Percentiles rank a stretch among this genome's conserved stretches.
phyloP scores from a whole-genome alignment of 768 basidiomycete genomes.

The Boletellus sp. region DNA sequence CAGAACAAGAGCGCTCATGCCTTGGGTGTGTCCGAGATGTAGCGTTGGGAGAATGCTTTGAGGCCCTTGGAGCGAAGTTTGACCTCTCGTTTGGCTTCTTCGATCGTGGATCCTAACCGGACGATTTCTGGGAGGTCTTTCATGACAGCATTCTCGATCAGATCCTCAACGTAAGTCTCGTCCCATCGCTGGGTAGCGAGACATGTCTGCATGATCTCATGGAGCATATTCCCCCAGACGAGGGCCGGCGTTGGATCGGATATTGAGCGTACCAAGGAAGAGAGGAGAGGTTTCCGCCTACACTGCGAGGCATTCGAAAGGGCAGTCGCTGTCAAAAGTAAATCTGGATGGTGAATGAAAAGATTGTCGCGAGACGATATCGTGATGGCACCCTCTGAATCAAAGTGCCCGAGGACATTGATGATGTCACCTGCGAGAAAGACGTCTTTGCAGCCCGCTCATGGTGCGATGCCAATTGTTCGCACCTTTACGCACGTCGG shows the following conservation, averaged over 20 bases:
- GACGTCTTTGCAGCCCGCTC: background rate
- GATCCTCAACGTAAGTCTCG: constrained; percentile 53
- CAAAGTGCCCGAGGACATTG: constrained; percentile 63
- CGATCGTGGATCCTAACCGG: constrained; percentile 51
- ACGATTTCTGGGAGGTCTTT: constrained; percentile 59
- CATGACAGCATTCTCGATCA: constrained; percentile 53
- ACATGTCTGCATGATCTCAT: constrained; percentile 86
- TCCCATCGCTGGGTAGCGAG: constrained; percentile 62
- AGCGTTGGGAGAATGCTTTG: constrained; percentile 58
- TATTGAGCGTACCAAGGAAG: constrained; percentile 53
- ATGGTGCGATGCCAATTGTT: background rate
- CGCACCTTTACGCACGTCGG: constrained; percentile 59
- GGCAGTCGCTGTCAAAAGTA: constrained; percentile 86
- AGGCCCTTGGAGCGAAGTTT: constrained; percentile 61
- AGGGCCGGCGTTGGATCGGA: constrained; percentile 63
- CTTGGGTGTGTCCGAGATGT: constrained; percentile 62
- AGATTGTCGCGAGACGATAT: constrained; percentile 64
- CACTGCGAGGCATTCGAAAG: constrained; percentile 83
- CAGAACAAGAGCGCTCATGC: constrained; percentile 33
- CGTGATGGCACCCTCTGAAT: constrained; percentile 42
- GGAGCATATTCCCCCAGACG: constrained; percentile 91
- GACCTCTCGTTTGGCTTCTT: constrained; percentile 65
- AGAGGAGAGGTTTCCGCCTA: constrained; percentile 81
- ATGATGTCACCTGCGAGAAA: constrained; percentile 65
- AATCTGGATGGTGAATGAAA: constrained; percentile 87